These are phyloP conservation scores for Cyberlindnera mississippiensis DNA, from an alignment of 805 yeast genomes.

Conservation along the genomic window DNA sequence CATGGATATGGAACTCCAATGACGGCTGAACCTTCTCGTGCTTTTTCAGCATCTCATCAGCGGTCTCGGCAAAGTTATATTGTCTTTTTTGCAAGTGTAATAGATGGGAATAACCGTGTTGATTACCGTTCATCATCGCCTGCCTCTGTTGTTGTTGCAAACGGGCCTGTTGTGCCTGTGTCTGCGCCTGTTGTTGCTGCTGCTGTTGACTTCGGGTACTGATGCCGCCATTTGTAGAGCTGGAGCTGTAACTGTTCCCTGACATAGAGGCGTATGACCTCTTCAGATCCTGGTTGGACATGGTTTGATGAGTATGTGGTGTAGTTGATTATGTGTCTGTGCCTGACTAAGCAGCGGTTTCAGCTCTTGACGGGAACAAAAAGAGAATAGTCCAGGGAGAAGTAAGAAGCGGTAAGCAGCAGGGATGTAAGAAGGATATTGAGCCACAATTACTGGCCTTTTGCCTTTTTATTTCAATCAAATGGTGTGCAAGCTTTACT, in stretches of 20 bases:
- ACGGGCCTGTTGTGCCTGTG: conserved; percentile 21
- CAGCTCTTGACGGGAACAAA: too few species aligned
- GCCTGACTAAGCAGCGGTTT: background rate
- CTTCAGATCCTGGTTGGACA: conserved; percentile 14
- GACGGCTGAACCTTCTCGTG: conserved; percentile 77
- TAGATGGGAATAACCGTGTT: conserved; percentile 20
- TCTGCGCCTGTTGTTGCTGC: conserved; percentile 24
- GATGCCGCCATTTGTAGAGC: conserved; percentile 12
- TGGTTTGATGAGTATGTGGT: background rate
- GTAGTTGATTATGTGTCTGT: background rate
- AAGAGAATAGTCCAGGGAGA: too few species aligned
- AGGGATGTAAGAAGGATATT: too few species aligned
- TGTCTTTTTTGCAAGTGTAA: conserved; percentile 34
- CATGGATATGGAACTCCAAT: conserved; percentile 84
- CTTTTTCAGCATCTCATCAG: conserved; percentile 70
- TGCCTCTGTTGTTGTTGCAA: conserved; percentile 28
- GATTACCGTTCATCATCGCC: conserved; percentile 30
- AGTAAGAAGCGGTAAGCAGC: too few species aligned
- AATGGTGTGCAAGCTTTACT: background rate
- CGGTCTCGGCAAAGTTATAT: conserved; percentile 63
- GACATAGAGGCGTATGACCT: conserved; percentile 22
- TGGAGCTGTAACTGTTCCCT: conserved; percentile 7
- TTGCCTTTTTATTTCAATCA: too few species aligned
- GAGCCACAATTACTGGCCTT: too few species aligned
- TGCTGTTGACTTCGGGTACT: conserved; percentile 21